Evolutionary conservation across 345 rosid species (phyloP), one percentile per base, ranked within the genome.

Genomic region (Bruguiera sexangula): DNA sequence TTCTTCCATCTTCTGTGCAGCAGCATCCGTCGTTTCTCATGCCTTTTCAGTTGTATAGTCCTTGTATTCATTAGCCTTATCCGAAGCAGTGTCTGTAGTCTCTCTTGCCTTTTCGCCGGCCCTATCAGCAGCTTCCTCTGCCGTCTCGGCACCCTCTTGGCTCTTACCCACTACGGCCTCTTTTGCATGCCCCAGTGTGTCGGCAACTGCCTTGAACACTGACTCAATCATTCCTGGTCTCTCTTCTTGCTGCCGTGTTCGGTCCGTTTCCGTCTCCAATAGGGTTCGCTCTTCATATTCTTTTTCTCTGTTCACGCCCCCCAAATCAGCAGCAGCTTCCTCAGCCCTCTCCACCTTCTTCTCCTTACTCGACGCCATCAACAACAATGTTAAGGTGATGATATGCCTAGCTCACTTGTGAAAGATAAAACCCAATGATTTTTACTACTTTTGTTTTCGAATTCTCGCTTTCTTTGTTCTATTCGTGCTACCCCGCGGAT

Each of bases 191-290:
- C 78, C 88, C 52, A 73, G 76, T 0, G 90, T 88, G 39, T 77
- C 89, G 6, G 81, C 79, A 19, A 92, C 87, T 3, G 85, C 86
- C 63, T 75, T 78, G 26, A 90, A 57, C 65, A 92, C 80, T 0
- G 88, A 85, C 8, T 88, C 95, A 61, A 90, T 72, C 31, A 88
- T 79, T 0, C 95, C 91, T 0, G 85, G 88, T 48, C 77, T 82
- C 46, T 83, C 73, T n/a, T 77, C 59, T 29, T 82, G 79, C 51
- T 83, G 82, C 6, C 66, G 84, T 0, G 63, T 75, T 24, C 68
- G 80, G 10, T 75, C 76, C 21, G 19, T 30, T 43, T 27, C 60
- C 56, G 26, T 59, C 48, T 8, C 66, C 1, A 37, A 10, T 10
- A 8, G 43, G 43, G 13, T 34, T 4, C 63, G 36, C 53, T 68